These are phyloP conservation scores for Silene noctiflora DNA, from an alignment of 179 eudicot species.

Conservation along the genomic window DNA sequence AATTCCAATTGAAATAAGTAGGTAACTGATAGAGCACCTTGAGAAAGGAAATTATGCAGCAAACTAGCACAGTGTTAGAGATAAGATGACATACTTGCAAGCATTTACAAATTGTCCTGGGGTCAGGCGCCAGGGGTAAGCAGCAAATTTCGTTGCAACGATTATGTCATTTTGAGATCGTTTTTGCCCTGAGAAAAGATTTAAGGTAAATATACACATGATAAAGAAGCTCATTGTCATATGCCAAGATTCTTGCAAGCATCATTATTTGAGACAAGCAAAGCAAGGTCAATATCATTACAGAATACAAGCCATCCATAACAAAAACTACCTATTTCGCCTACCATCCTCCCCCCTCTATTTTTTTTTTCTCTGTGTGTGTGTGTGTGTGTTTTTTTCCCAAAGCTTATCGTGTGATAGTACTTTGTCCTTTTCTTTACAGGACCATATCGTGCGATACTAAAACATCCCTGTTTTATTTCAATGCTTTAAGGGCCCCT, in stretches of 20 bases:
- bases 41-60: slow-evolving; percentile 3
- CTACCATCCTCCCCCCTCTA: neutral
- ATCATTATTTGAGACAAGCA: neutral
- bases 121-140: slow-evolving; percentile 98
- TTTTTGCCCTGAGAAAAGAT: slow-evolving; percentile 46
- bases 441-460: no score
- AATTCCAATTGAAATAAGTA: neutral
- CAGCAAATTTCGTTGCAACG: slow-evolving; percentile 95
- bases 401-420: neutral
- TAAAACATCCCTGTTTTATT: no score
- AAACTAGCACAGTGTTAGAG: neutral
- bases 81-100: slow-evolving; percentile 58
- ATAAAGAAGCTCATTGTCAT: slow-evolving; percentile 7
- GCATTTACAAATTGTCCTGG: slow-evolving; percentile 91
- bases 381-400: neutral
- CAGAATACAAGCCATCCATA: neutral
- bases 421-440: no score
- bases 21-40: neutral
- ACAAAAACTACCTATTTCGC: neutral
- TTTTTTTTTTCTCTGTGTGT: no score
- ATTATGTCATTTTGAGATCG: slow-evolving; percentile 49
- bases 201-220: neutral
- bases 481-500: no score
- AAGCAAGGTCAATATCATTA: neutral
- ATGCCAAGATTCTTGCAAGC: neutral